Percentiles rank a stretch among this genome's conserved stretches.
Conservation (phyloP, 1,139 yeast species). For the Saccharomyces hybrid region DNA sequence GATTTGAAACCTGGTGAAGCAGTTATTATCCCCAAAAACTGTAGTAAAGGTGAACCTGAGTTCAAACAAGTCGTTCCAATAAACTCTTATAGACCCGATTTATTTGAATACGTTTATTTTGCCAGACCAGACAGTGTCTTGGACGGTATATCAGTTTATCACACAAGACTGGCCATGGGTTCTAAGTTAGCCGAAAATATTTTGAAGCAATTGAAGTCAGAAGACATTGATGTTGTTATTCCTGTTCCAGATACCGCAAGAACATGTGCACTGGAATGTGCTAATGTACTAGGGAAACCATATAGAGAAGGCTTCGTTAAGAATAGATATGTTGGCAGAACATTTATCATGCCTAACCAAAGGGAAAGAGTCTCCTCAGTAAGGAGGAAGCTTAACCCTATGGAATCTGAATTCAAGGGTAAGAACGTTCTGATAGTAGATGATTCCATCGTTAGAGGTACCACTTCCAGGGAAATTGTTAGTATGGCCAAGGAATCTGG, state of each 20-base stretch:
- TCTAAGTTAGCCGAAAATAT: constrained; percentile 74
- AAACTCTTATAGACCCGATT: constrained; percentile 80
- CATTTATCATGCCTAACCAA: constrained; percentile 98
- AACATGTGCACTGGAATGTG: constrained; percentile 88
- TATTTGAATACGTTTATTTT: constrained; percentile 93
- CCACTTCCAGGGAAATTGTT: constrained; percentile 92
- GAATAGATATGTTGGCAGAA: constrained; percentile 93
- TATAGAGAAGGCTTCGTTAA: constrained; percentile 96
- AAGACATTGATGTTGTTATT: constrained; percentile 83
- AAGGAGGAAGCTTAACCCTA: constrained; percentile 88
- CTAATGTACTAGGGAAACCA: constrained; percentile 70
- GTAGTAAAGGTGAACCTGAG: constrained; percentile 52
- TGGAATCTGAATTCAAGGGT: constrained; percentile 84
- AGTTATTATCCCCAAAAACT: constrained; percentile 75
- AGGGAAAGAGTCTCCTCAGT: constrained; percentile 90
- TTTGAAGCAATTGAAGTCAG: constrained; percentile 39
- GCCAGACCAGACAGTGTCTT: constrained; percentile 95
- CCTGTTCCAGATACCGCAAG: constrained; percentile 98
- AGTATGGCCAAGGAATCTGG: constrained; percentile 98
- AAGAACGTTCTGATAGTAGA: constrained; percentile 88
- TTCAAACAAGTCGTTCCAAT: constrained; percentile 81
- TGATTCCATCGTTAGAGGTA: constrained; percentile 95
- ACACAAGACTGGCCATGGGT: constrained; percentile 93
- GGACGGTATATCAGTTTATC: constrained; percentile 92
- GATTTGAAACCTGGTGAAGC: constrained; percentile 95